A percentile compares a stretch with the other conserved stretches of the same genome.
phyloP scores from a whole-genome alignment of 108 stramenopile genomes.

The Skeletonema potamos region DNA sequence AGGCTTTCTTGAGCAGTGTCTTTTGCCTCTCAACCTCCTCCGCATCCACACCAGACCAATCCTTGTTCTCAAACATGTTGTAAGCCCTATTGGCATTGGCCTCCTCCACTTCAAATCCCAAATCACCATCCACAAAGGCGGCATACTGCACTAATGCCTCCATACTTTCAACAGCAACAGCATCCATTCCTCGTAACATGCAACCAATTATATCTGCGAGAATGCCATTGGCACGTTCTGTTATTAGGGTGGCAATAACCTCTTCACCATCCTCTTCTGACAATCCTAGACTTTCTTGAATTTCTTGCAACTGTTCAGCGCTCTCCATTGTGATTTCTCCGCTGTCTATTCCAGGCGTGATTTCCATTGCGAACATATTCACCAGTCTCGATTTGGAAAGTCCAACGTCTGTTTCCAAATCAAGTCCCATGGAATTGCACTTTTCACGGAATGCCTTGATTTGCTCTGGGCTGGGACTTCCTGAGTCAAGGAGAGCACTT shows the following conservation, averaged over 20 bases:
- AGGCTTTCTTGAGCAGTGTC: conserved; percentile 55
- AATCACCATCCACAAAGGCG: conserved; percentile 72
- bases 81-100: conserved; percentile 62
- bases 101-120: conserved; percentile 68
- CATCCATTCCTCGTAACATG: conserved; percentile 72
- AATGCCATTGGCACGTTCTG: conserved; percentile 51
- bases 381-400: conserved; percentile 64
- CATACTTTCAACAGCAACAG: conserved; percentile 66
- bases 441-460: conserved; percentile 88
- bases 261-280: conserved; percentile 71
- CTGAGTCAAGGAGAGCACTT: conserved; percentile 45
- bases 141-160: conserved; percentile 73
- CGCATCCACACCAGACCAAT: conserved; percentile 58
- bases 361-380: conserved; percentile 77
- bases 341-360: conserved; percentile 67
- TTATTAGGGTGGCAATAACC: conserved; percentile 60
- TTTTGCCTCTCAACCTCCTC: conserved; percentile 61
- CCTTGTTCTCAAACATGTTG: conserved; percentile 72
- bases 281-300: conserved; percentile 84
- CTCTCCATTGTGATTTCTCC: conserved; percentile 79
- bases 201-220: conserved; percentile 55
- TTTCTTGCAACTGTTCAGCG: conserved; percentile 68
- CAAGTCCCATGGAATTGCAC: conserved; percentile 85
- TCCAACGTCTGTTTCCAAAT: conserved; percentile 74
- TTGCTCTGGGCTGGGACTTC: conserved; percentile 50